Conservation (phyloP, 768 basidiomycete species). For the Peribolospora kevripleyi region DNA sequence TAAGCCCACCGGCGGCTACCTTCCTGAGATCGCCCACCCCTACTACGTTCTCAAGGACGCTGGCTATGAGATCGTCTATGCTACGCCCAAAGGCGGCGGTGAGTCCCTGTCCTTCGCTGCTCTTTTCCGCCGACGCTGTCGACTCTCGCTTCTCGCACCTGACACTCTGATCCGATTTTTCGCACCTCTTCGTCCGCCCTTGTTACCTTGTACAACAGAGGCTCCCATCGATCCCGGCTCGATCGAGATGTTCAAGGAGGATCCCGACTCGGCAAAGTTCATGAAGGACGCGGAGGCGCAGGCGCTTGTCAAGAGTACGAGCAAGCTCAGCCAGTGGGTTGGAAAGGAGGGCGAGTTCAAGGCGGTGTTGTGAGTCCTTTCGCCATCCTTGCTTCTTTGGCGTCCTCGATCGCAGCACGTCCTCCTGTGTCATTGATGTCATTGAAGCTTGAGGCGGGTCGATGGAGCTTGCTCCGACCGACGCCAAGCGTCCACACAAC, state of each 20-base stretch:
- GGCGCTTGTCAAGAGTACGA: constrained; percentile 31
- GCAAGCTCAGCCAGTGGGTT: constrained; percentile 34
- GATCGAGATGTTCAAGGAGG: constrained; percentile 23
- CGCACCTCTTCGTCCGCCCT: neutral
- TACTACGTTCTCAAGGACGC: constrained; percentile 30
- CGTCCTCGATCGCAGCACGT: too few relatives aligned
- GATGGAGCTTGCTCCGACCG: too few relatives aligned
- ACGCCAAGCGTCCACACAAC: too few relatives aligned
- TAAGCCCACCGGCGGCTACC: constrained; percentile 33
- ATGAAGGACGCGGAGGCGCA: constrained; percentile 32
- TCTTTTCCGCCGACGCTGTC: neutral
- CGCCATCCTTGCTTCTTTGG: too few relatives aligned
- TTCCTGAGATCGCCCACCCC: constrained; percentile 46
- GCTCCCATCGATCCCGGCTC: constrained; percentile 28
- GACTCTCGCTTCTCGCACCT: too few relatives aligned
- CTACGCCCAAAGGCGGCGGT: constrained; percentile 30
- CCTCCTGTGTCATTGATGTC: too few relatives aligned
- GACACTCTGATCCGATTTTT: neutral
- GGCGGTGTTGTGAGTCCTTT: constrained; percentile 33
- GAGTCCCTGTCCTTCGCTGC: constrained; percentile 25
- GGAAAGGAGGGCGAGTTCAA: constrained; percentile 32
- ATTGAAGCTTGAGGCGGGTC: too few relatives aligned
- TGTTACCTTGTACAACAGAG: neutral
- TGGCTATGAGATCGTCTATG: constrained; percentile 1
- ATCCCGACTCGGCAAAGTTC: constrained; percentile 29